These are phyloP conservation scores for Saturnispora silvae DNA, from an alignment of 805 yeast genomes.

Conservation along the genomic window DNA sequence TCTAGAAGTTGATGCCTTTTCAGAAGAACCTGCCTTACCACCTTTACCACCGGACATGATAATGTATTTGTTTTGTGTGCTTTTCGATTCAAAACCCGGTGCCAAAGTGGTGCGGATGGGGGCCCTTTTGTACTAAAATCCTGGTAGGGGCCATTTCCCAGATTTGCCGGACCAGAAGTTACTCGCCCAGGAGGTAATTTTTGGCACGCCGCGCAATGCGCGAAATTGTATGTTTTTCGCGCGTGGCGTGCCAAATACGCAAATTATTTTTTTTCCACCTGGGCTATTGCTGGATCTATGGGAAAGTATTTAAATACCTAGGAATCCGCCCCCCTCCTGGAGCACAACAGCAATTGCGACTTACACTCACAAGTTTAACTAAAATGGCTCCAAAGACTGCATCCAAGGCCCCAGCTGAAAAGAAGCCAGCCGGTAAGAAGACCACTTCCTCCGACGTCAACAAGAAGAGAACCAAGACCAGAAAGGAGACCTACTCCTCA, in stretches of 20 bases:
- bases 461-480: constrained; percentile 89
- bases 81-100: constrained; percentile 1
- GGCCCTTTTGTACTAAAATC: constrained; percentile 4
- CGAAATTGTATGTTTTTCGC: constrained; percentile 6
- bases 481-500: constrained; percentile 97
- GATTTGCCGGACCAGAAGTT: constrained; percentile 8
- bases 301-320: constrained; percentile 3
- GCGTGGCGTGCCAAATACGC: neutral
- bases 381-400: constrained; percentile 72
- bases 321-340: neutral
- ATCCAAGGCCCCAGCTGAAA: constrained; percentile 95
- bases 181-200: constrained; percentile 13
- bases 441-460: constrained; percentile 63
- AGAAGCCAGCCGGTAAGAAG: constrained; percentile 88
- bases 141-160: too few relatives aligned
- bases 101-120: neutral
- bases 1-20: constrained; percentile 95
- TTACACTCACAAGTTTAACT: too few relatives aligned
- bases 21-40: constrained; percentile 90
- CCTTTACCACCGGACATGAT: constrained; percentile 64
- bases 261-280: neutral
- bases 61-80: neutral
- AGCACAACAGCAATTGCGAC: too few relatives aligned
- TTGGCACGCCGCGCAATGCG: constrained; percentile 12
- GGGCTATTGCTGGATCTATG: too few relatives aligned